These are phyloP conservation scores for Fomitopsis palustris DNA, from an alignment of 1,284 basidiomycete genomes.

Conservation along the genomic window DNA sequence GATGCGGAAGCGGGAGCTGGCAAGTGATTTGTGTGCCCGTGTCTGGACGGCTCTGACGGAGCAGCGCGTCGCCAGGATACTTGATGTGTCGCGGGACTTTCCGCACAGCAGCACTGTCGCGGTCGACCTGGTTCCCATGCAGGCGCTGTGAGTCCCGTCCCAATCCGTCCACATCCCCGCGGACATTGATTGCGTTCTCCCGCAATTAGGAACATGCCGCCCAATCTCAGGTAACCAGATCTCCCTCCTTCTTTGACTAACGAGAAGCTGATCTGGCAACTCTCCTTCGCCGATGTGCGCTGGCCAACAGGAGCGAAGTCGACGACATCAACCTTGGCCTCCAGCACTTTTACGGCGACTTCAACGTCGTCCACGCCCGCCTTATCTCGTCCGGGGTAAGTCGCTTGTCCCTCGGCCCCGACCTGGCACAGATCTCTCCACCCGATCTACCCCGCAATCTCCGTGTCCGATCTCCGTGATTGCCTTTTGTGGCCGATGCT, in stretches of 20 bases:
- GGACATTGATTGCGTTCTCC: conserved; percentile 7
- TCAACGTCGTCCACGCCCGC: conserved; percentile 70
- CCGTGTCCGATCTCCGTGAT: conserved; percentile 14
- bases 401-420: conserved; percentile 15
- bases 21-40: conserved; percentile 27
- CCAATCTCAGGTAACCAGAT: conserved; percentile 54
- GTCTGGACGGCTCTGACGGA: conserved; percentile 3
- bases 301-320: conserved; percentile 59
- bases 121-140: conserved; percentile 77
- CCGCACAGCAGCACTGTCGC: conserved; percentile 65
- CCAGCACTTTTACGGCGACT: conserved; percentile 74
- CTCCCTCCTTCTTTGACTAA: conserved; percentile 7
- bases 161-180: conserved; percentile 2
- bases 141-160: conserved; percentile 48
- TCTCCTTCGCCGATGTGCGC: conserved; percentile 3
- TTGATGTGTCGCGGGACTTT: conserved; percentile 69
- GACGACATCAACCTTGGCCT: conserved; percentile 81
- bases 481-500: conserved; percentile 11
- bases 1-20: conserved; percentile 78
- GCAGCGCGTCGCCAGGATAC: conserved; percentile 49
- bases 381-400: conserved; percentile 68
- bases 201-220: conserved; percentile 51
- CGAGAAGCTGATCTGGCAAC: conserved; percentile 3
- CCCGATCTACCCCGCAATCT: conserved; percentile 17
- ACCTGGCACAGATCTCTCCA: conserved; percentile 7